Evolutionary conservation across 1,284 basidiomycete species (phyloP).

Genomic region (Xerocomus nothofagi): DNA sequence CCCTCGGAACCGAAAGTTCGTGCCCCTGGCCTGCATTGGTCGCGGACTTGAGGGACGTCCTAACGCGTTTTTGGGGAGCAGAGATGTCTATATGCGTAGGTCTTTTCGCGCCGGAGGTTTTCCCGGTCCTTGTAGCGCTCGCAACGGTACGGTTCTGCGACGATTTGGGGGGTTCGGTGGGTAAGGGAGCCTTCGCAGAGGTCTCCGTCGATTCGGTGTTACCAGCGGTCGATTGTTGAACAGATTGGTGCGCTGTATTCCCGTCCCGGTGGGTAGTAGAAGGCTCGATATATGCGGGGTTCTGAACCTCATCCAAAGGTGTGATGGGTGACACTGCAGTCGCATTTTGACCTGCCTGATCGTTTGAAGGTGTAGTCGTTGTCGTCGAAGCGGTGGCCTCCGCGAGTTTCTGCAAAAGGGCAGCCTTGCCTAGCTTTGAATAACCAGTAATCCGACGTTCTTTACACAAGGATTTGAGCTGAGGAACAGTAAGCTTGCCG

Average conservation of each 20-base stretch:
- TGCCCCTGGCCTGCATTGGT: neutral
- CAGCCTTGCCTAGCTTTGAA: constrained; percentile 63
- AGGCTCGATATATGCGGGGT: neutral
- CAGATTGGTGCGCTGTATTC: neutral
- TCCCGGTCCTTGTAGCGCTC: neutral
- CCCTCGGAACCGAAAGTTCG: neutral
- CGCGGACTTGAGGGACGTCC: constrained; percentile 2
- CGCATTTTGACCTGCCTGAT: neutral
- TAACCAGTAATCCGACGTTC: constrained; percentile 59
- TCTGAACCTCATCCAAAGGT: neutral
- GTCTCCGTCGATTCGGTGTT: neutral
- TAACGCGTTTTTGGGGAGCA: constrained; percentile 20
- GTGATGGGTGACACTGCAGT: neutral
- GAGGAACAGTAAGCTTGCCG: constrained; percentile 52
- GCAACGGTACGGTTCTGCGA: neutral
- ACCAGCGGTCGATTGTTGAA: neutral
- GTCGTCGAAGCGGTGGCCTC: neutral
- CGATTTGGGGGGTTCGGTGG: neutral
- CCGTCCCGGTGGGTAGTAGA: neutral
- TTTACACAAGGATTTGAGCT: constrained; percentile 67
- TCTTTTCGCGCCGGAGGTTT: constrained; percentile 16
- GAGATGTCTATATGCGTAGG: constrained; percentile 25
- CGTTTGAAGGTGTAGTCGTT: constrained; percentile 7
- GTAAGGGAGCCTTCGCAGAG: neutral
- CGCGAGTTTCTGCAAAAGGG: constrained; percentile 52